Evolutionary conservation across 768 basidiomycete genomes (phyloP).

Genomic region (Lactarius trivialis): DNA sequence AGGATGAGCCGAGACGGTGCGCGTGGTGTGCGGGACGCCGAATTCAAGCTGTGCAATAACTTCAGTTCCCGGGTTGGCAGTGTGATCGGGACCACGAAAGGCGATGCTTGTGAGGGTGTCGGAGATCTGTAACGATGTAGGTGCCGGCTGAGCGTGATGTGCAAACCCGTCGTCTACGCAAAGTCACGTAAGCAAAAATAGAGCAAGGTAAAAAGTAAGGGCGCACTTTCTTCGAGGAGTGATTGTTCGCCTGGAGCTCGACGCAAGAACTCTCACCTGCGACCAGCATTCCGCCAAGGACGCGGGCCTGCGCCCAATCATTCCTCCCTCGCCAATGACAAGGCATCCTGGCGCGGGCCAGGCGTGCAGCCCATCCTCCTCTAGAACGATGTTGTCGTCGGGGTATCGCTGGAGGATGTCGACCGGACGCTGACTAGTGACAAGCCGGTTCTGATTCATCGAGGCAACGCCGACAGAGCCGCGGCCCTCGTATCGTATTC

Average conservation of each 20-base stretch:
- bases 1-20: too few relatives aligned
- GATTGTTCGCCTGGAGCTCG: constrained; percentile 82
- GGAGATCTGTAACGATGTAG: too few relatives aligned
- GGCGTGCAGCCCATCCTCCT: constrained; percentile 33
- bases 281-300: constrained; percentile 57
- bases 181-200: not conserved
- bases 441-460: constrained; percentile 66
- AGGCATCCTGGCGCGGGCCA: too few relatives aligned
- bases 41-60: too few relatives aligned
- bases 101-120: too few relatives aligned
- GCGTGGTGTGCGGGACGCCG: too few relatives aligned
- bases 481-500: constrained; percentile 64
- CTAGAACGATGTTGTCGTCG: not conserved
- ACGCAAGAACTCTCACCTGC: constrained; percentile 65
- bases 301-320: constrained; percentile 65
- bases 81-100: too few relatives aligned
- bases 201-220: not conserved
- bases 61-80: too few relatives aligned
- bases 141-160: too few relatives aligned
- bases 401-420: constrained; percentile 51
- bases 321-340: too few relatives aligned
- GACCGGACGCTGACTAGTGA: constrained; percentile 53
- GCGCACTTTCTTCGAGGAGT: constrained; percentile 69
- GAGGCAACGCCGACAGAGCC: constrained; percentile 68
- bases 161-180: constrained; percentile 59